phyloP scores from a whole-genome alignment of 2,329 filamentous ascomycete species.

The Botrytis deweyae region DNA sequence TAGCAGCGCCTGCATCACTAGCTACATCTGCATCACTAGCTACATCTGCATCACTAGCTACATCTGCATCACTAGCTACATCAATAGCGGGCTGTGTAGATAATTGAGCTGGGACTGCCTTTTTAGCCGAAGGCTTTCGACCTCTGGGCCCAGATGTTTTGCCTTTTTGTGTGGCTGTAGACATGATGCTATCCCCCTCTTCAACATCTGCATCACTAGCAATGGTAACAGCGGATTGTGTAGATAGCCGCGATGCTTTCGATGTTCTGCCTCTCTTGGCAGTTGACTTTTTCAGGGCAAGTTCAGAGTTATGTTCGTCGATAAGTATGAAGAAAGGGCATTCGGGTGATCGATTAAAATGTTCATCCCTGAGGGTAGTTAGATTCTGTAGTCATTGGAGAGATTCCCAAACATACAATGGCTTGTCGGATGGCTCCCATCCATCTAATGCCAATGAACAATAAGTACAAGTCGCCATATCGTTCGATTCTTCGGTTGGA shows the following conservation, averaged over 20 bases:
- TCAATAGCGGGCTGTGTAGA: slow-evolving; percentile 59
- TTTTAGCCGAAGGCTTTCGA: slow-evolving; percentile 42
- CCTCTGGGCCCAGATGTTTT: slow-evolving; percentile 56
- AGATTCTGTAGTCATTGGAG: background rate
- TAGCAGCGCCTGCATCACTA: slow-evolving; percentile 36
- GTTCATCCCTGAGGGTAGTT: slow-evolving; percentile 67
- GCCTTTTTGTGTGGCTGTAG: slow-evolving; percentile 56
- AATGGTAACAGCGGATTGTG: slow-evolving; percentile 54
- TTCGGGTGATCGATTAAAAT: slow-evolving; percentile 72
- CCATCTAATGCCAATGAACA: slow-evolving; percentile 87
- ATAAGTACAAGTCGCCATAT: slow-evolving; percentile 89
- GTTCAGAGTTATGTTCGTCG: slow-evolving; percentile 51
- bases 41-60: no score
- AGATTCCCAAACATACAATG: slow-evolving; percentile 57
- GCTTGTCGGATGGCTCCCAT: slow-evolving; percentile 92
- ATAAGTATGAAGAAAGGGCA: slow-evolving; percentile 81
- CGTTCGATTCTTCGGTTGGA: slow-evolving; percentile 76
- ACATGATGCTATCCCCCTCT: slow-evolving; percentile 56
- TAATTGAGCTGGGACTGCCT: slow-evolving; percentile 67
- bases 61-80: slow-evolving; percentile 45
- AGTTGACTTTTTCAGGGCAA: slow-evolving; percentile 51
- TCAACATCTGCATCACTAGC: slow-evolving; percentile 51
- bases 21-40: slow-evolving; percentile 45
- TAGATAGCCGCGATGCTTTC: slow-evolving; percentile 66
- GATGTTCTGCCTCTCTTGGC: slow-evolving; percentile 59